These are phyloP conservation scores for Parascedosporium putredinis DNA, from an alignment of 2,329 filamentous ascomycete species.

Conservation along the genomic window DNA sequence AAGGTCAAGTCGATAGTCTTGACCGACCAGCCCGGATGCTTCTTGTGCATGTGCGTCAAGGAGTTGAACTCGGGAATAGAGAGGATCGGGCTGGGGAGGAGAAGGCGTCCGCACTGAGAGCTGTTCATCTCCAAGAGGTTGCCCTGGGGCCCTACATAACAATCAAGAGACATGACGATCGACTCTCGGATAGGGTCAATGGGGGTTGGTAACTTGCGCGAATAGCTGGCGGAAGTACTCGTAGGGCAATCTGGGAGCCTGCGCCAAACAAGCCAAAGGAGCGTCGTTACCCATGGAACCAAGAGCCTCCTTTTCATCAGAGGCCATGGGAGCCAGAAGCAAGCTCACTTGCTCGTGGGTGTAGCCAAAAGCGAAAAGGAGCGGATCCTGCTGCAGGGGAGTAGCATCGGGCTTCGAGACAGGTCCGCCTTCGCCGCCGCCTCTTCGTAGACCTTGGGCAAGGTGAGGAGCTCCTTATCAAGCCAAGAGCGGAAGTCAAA, in stretches of 20 bases:
- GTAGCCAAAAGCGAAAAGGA: constrained; percentile 82
- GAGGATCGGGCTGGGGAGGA: constrained; percentile 80
- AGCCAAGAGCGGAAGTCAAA: constrained; percentile 86
- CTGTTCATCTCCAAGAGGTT: constrained; percentile 91
- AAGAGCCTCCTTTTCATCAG: constrained; percentile 91
- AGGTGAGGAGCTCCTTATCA: constrained; percentile 70
- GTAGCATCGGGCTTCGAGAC: constrained; percentile 54
- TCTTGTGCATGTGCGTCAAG: constrained; percentile 61
- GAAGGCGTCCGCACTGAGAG: constrained; percentile 75
- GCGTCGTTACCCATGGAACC: constrained; percentile 98
- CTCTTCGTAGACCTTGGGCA: constrained; percentile 63
- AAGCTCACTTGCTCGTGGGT: constrained; percentile 91
- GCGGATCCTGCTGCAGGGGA: constrained; percentile 71
- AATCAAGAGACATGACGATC: constrained; percentile 95
- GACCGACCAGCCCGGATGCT: constrained; percentile 75
- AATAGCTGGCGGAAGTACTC: constrained; percentile 98
- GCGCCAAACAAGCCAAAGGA: constrained; percentile 82
- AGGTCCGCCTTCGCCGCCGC: constrained; percentile 51
- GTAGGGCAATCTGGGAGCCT: constrained; percentile 77
- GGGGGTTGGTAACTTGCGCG: constrained; percentile 94
- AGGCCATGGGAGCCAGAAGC: constrained; percentile 88
- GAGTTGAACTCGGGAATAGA: constrained; percentile 87
- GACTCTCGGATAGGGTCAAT: constrained; percentile 96
- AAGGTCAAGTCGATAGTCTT: constrained; percentile 90
- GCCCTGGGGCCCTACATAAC: constrained; percentile 91